Percentiles rank a stretch among this genome's conserved stretches.
Conservation (phyloP, 768 basidiomycete species). For the Collybiopsis confluens region DNA sequence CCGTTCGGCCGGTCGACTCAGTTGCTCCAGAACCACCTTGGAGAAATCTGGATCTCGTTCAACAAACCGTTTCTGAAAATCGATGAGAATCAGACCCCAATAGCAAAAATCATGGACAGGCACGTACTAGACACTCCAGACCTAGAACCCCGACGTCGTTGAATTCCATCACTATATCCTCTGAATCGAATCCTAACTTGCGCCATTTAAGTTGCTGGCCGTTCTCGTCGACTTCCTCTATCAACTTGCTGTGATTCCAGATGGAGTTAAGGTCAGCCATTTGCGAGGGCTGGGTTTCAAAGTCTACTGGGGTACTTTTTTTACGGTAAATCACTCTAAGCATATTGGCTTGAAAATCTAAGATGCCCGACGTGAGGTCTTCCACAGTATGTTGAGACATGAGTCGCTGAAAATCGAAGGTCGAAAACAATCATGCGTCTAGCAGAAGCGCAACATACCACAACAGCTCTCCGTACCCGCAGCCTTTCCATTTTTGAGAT, state of each 20-base stretch:
- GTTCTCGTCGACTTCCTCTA: constrained; percentile 45
- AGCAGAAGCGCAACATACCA: constrained; percentile 43
- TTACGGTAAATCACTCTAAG: constrained; percentile 74
- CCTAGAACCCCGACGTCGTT: constrained; percentile 76
- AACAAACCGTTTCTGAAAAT: constrained; percentile 58
- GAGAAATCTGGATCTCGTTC: constrained; percentile 71
- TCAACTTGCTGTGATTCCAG: constrained; percentile 60
- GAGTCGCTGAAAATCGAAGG: constrained; percentile 51
- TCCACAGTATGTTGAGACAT: constrained; percentile 82
- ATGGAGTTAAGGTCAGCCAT: constrained; percentile 55
- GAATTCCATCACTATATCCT: constrained; percentile 75
- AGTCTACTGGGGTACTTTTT: constrained; percentile 75
- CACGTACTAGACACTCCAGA: constrained; percentile 73
- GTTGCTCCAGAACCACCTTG: constrained; percentile 78
- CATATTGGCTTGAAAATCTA: constrained; percentile 87
- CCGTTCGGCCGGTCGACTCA: constrained; percentile 66
- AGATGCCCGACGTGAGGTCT: constrained; percentile 76
- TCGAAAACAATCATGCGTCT: background rate
- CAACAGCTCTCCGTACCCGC: constrained; percentile 77
- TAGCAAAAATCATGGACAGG: background rate
- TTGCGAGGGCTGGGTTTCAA: constrained; percentile 57
- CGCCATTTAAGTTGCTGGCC: constrained; percentile 64
- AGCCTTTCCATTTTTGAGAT: constrained; percentile 68
- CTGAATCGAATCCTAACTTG: constrained; percentile 71
- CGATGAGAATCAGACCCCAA: background rate